A percentile compares a stretch with the other conserved stretches of the same genome.
These are phyloP conservation scores for Shiraia bambusicola DNA, from an alignment of 2,329 filamentous ascomycete genomes.

Conservation along the genomic window DNA sequence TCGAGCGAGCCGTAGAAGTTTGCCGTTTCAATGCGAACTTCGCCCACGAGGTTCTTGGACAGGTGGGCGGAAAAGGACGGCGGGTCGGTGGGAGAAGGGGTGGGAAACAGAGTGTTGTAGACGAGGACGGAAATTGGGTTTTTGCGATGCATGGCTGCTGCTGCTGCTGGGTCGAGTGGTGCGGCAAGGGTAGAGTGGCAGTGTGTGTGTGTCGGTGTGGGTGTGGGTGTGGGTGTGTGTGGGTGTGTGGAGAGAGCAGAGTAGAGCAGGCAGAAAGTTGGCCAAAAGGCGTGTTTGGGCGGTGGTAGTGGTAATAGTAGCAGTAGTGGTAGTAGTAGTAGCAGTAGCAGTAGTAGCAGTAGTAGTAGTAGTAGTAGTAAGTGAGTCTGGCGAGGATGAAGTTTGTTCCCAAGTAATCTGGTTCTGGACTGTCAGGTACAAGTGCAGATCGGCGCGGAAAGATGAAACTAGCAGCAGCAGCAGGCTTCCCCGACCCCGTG, in stretches of 20 bases:
- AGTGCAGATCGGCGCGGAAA: no score
- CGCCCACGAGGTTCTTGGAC: conserved; percentile 69
- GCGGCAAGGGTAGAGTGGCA: conserved; percentile 1
- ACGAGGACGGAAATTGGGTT: conserved; percentile 70
- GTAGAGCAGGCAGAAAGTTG: no score
- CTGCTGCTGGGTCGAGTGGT: no score
- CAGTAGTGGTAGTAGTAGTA: conserved; percentile 1
- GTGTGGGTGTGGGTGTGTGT: no score
- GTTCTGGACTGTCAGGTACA: no score
- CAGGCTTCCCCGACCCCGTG: neutral
- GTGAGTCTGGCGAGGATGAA: no score
- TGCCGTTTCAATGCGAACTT: conserved; percentile 77
- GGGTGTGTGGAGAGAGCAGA: no score
- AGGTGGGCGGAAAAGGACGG: conserved; percentile 70
- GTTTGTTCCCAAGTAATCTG: no score
- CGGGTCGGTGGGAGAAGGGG: conserved; percentile 67
- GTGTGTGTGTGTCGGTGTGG: conserved; percentile 3
- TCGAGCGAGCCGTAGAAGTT: conserved; percentile 78
- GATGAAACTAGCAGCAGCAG: neutral
- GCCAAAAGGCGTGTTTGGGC: no score
- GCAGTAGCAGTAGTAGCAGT: no score
- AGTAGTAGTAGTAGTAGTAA: no score
- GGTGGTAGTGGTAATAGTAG: no score
- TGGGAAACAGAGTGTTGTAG: conserved; percentile 72
- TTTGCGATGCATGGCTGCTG: conserved; percentile 66